Evolutionary conservation across 1,284 basidiomycete species (phyloP).

Genomic region (Phellopilus nigrolimitatus): DNA sequence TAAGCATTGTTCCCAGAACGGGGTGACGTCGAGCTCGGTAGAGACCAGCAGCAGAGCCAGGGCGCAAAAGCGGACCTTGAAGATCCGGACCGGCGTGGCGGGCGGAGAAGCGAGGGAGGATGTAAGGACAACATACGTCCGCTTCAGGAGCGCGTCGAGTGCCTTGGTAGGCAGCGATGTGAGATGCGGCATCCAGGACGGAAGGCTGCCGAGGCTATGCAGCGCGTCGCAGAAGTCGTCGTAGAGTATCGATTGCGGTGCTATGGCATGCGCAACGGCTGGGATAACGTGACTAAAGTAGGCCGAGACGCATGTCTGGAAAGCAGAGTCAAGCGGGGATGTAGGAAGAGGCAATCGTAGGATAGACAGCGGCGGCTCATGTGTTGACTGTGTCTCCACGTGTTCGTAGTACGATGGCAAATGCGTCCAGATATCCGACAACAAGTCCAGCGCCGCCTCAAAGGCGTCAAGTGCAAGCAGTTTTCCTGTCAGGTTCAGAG

Average conservation of each 20-base stretch:
- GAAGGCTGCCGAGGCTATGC: slow-evolving; percentile 36
- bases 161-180: slow-evolving; percentile 45
- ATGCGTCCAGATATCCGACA: slow-evolving; percentile 42
- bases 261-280: slow-evolving; percentile 31
- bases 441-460: slow-evolving; percentile 40
- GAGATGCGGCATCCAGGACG: slow-evolving; percentile 48
- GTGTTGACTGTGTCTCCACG: not conserved
- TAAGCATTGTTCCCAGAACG: slow-evolving; percentile 21
- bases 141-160: slow-evolving; percentile 51
- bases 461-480: slow-evolving; percentile 61
- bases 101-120: slow-evolving; percentile 29
- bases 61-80: slow-evolving; percentile 46
- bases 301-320: slow-evolving; percentile 52
- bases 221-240: slow-evolving; percentile 35
- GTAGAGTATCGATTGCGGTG: slow-evolving; percentile 23
- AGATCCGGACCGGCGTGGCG: slow-evolving; percentile 30
- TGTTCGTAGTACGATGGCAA: slow-evolving; percentile 32
- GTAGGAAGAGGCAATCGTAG: slow-evolving; percentile 44
- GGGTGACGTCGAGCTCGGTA: slow-evolving; percentile 7
- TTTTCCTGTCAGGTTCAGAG: slow-evolving; percentile 58
- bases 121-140: slow-evolving; percentile 50
- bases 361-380: slow-evolving; percentile 28
- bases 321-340: slow-evolving; percentile 33
- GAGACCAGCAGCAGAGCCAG: slow-evolving; percentile 14
- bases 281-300: slow-evolving; percentile 51